Base-by-base conservation (phyloP, 1,284 basidiomycete species). In the Schizophyllum commune region DNA sequence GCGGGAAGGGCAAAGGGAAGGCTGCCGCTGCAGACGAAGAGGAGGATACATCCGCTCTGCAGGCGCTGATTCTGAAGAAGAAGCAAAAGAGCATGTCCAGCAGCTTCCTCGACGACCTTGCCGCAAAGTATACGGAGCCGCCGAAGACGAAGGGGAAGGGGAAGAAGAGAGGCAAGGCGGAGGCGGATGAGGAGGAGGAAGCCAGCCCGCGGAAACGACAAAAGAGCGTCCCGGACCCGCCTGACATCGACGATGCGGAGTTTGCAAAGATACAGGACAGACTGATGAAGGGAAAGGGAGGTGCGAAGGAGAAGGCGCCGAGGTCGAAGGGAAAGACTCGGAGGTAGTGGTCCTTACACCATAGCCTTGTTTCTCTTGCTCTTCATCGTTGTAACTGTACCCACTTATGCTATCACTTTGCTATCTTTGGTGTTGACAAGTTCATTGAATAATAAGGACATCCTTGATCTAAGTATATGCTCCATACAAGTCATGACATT, bases 51-150 rank as follows among this genome's bases (percentile, higher is more conserved):
- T 89, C 86, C 1, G 83, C 82, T 17, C 77, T 97, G 62, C 86
- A 90, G 67, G 92, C 93, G 1, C 77, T 97, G 61, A 96, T 97
- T 61, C 75, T 91, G 63, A 88, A 88, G 74, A 85, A 83, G 70
- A 83, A 88, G 61, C 65, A 74, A 65, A 89, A 91, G 72, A 83
- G 86, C 63, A 80, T 86, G 71, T 55, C 58, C 34, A 83, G 85
- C 63, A 76, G 80, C 55, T 89, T 91, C 70, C 82, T 96, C 66
- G 89, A 93, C 68, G 80, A 78, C 57, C 79, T 97, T 61, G 89
- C 92, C 34, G 85, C 85, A 0, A 97, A 96, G 73, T 97, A 97
- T 70, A 73, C 76, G 11, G 70, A 71, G 56, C 60, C 66, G 27
- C 65, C 69, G 57, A 80, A 75, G 68, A 66, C 72, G 47, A 76